Base-by-base conservation (phyloP, 768 basidiomycete species). In the Holtermannia corniformis region DNA sequence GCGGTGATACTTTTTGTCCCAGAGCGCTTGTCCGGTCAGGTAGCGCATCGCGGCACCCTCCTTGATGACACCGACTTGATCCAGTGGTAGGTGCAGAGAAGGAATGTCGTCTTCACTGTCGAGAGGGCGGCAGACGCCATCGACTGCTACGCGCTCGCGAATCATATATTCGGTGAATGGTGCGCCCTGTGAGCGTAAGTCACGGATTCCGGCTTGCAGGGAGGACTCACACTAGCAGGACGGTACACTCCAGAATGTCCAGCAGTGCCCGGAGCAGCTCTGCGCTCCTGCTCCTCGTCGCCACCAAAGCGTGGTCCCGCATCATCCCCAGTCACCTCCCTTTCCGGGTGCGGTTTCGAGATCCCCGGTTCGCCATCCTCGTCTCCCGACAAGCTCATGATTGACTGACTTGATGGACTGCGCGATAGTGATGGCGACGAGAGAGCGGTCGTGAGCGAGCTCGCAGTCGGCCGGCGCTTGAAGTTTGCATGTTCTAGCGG, bases 81-180 rank as follows among this genome's bases (percentile, higher is more conserved):
- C 81, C 0, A 74, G 64, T 0, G 86, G 80, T 14, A 92, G 72
- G 25, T 76, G 76, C 52, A 92, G 76, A 3, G 82, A 86, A 13
- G 75, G 72, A 0, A 96, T 75, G 46, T 86, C 81, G 13, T 70
- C 64, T 59, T 82, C 80, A 0, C 83, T 75, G 59, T 96, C 92
- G 28, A 99, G 74, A 0, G 85, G 77, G 16, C 91, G 81, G n/a
- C 89, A 75, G n/a, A 83, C 70, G 5, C 95, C 95, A 10, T 78
- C 78, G 0, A 82, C 86, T 1, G 85, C 84, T 23, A 97, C 82
- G 19, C 95, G 80, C 72, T 97, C 93, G 28, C 93, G 81, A 50
- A 97, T 87, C 83, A 97, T 95, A 32, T 77, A 75, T 47, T 78
- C 78, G 19, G 52, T 62, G 59, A 70, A 73, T 4, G 73, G 71